Evolutionary conservation across 169 alveolate genomes (phyloP).

Genomic region (Babesia bigemina): DNA sequence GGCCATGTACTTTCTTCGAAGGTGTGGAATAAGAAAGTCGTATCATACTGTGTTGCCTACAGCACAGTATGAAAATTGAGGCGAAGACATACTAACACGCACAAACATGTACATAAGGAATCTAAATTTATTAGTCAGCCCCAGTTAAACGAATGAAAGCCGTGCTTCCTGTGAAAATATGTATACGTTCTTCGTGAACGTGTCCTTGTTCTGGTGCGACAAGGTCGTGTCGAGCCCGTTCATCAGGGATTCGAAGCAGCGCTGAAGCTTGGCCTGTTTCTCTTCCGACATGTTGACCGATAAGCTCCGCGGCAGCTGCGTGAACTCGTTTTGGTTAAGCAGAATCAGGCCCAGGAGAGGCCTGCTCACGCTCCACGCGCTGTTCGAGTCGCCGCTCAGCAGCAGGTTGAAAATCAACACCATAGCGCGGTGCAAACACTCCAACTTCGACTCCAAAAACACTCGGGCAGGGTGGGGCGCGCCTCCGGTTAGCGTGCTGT

Average conservation of each 20-base stretch:
- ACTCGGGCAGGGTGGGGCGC: slow-evolving; percentile 49
- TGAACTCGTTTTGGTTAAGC: slow-evolving; percentile 78
- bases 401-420: slow-evolving; percentile 64
- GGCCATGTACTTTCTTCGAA: no score
- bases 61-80: no score
- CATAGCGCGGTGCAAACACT: slow-evolving; percentile 48
- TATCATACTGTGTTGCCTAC: no score
- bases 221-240: slow-evolving; percentile 62
- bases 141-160: slow-evolving; percentile 68
- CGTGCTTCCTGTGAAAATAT: slow-evolving; percentile 81
- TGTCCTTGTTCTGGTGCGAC: slow-evolving; percentile 72
- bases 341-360: slow-evolving; percentile 89
- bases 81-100: no score
- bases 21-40: no score
- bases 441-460: slow-evolving; percentile 50
- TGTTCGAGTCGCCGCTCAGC: slow-evolving; percentile 81
- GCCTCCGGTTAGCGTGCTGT: slow-evolving; percentile 49
- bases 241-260: slow-evolving; percentile 63
- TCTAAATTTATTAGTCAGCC: no score
- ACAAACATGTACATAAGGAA: no score
- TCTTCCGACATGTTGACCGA: slow-evolving; percentile 80
- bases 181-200: slow-evolving; percentile 79
- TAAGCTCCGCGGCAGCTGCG: slow-evolving; percentile 77
- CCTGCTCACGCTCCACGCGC: slow-evolving; percentile 89
- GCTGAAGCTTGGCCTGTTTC: slow-evolving; percentile 73